A percentile compares a stretch with the other conserved stretches of the same genome.
phyloP scores from a whole-genome alignment of 192 early-diverging fungal species.

The Backusella westeae region DNA sequence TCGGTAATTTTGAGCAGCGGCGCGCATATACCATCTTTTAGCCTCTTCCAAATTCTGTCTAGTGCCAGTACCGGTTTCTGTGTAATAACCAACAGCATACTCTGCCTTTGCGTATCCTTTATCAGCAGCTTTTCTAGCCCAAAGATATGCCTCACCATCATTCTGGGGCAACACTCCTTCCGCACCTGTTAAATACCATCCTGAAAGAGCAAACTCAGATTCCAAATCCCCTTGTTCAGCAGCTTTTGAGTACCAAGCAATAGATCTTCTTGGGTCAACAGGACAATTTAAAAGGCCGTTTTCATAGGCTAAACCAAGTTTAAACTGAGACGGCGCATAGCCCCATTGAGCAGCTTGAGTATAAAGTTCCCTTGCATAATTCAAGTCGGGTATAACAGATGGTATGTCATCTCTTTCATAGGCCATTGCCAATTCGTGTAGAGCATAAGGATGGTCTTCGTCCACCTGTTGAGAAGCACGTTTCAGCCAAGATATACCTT shows the following conservation, averaged over 20 bases:
- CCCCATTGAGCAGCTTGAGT: constrained; percentile 91
- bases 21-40: constrained; percentile 82
- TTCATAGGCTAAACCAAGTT: constrained; percentile 92
- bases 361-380: constrained; percentile 87
- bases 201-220: constrained; percentile 94
- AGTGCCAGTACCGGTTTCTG: constrained; percentile 88
- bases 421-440: constrained; percentile 90
- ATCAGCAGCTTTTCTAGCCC: constrained; percentile 96
- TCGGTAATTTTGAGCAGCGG: constrained; percentile 82
- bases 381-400: constrained; percentile 74
- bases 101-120: constrained; percentile 94
- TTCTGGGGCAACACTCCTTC: constrained; percentile 87
- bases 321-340: constrained; percentile 90
- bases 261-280: constrained; percentile 83
- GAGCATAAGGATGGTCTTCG: constrained; percentile 86
- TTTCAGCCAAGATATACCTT: constrained; percentile 95
- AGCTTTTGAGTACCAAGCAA: constrained; percentile 94
- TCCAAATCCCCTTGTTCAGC: constrained; percentile 92
- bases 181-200: constrained; percentile 94
- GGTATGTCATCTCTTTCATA: constrained; percentile 76
- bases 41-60: constrained; percentile 80
- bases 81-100: constrained; percentile 95
- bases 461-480: constrained; percentile 86
- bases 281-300: constrained; percentile 86
- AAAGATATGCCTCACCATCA: constrained; percentile 95